A percentile compares a stretch with the other conserved stretches of the same genome.
Evolutionary conservation across 2,329 filamentous ascomycete species (phyloP).

Genomic region (Emericellopsis atlantica): DNA sequence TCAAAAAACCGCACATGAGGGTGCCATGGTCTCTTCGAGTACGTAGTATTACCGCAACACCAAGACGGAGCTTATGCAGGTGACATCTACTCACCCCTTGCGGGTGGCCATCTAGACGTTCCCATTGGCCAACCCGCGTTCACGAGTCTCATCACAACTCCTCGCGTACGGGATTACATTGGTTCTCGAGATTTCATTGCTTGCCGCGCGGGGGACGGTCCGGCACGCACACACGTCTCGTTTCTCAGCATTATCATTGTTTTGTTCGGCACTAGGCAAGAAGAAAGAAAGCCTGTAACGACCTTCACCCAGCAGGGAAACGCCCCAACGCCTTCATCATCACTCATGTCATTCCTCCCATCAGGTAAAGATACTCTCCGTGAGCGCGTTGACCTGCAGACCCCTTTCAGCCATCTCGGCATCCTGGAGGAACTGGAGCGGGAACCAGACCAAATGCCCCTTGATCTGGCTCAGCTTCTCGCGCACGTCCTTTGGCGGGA

Average conservation of each 20-base stretch:
- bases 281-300: too few species aligned
- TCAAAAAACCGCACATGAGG: too few species aligned
- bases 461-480: conserved; percentile 66
- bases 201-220: too few species aligned
- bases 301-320: too few species aligned
- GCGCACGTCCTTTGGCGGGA: conserved; percentile 60
- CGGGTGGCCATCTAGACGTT: not conserved
- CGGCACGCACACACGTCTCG: too few species aligned
- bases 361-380: conserved; percentile 75
- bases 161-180: not conserved
- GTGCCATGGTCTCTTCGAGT: too few species aligned
- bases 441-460: conserved; percentile 92
- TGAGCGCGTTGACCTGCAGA: conserved; percentile 72
- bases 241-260: too few species aligned
- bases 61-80: conserved; percentile 2
- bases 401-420: conserved; percentile 85
- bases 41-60: not conserved
- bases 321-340: too few species aligned
- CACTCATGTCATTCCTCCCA: too few species aligned
- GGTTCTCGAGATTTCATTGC: too few species aligned
- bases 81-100: not conserved
- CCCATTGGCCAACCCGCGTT: conserved; percentile 1
- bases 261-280: too few species aligned
- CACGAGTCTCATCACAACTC: not conserved
- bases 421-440: conserved; percentile 73